Evolutionary conservation across 306 rosid genomes (phyloP), one percentile per base, ranked within the genome.

Genomic region (Prunus mume): DNA sequence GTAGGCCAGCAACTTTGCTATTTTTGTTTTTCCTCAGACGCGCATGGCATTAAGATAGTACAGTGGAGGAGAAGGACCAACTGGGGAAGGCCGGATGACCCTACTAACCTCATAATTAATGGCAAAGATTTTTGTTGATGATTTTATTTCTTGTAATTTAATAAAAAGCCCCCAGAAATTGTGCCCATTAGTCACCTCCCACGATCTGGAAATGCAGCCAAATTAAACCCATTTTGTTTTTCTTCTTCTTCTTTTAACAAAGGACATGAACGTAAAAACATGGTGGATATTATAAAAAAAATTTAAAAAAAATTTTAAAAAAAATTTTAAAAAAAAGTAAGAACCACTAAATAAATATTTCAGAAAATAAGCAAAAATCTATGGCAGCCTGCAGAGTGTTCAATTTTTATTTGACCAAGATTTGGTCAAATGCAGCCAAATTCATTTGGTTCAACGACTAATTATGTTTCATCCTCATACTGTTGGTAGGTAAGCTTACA

Each of bases 401-500:
- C 38, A 43, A 58, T 45, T 14, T 63, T 62, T 65, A 69, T 34
- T 74, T 75, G 72, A 69, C 80, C 76, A 61, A 49, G 65, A 69
- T n/a, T 6, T 69, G 2, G 54, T 58, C 70, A 77, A 69, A 58
- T 3, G 30, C 58, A 52, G 67, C 68, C 43, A 65, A 20, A 68
- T 61, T 64, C 22, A 58, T 41, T 63, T 61, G 69, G 55, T 77
- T 84, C 89, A 76, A 82, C 77, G 7, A 71, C 70, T 80, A 76
- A 84, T 80, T 72, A 86, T 82, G 87, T 76, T 83, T 66, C 51
- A 46, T 68, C 55, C 77, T 17, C 79, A 46, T 30, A 63, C 58
- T 80, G 85, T 77, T 81, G 83, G 86, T 86, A 73, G 89, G 89
- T 84, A 69, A 77, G 72, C 79, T 55, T 81, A 81, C 81, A 81